Conservation (phyloP, 495 filamentous ascomycete genomes). For the Hyaloscypha variabilis region DNA sequence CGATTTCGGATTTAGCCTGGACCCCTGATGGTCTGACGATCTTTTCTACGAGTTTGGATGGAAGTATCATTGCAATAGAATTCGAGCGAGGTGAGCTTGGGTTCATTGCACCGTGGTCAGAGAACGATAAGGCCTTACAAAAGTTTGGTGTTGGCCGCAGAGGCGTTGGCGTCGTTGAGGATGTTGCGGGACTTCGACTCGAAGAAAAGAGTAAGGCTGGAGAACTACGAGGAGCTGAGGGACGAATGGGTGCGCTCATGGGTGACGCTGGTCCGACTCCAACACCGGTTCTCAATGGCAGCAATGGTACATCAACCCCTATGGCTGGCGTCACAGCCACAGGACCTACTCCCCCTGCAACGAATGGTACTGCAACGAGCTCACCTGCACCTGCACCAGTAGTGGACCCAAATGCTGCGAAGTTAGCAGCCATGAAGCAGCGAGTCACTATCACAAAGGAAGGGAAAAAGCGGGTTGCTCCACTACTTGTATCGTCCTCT, state of each 20-base stretch:
- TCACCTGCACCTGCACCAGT: constrained; percentile 24
- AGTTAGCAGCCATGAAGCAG: constrained; percentile 80
- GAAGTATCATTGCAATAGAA: constrained; percentile 73
- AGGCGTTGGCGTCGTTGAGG: constrained; percentile 86
- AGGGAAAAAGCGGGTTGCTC: constrained; percentile 93
- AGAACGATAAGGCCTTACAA: constrained; percentile 89
- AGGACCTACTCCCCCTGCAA: background rate
- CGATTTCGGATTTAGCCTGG: constrained; percentile 94
- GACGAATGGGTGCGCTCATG: constrained; percentile 97
- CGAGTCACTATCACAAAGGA: constrained; percentile 95
- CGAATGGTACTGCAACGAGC: constrained; percentile 20
- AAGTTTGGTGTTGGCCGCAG: constrained; percentile 89
- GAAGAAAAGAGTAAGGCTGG: constrained; percentile 92
- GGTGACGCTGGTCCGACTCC: constrained; percentile 62
- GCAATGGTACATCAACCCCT: constrained; percentile 26
- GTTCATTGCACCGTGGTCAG: constrained; percentile 71
- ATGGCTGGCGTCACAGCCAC: constrained; percentile 23
- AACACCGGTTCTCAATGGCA: constrained; percentile 23
- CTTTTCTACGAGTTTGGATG: constrained; percentile 85
- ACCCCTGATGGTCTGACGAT: constrained; percentile 86
- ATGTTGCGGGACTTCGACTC: constrained; percentile 79
- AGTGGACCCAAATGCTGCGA: constrained; percentile 59
- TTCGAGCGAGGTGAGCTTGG: constrained; percentile 78
- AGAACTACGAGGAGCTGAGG: constrained; percentile 85
- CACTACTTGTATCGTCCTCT: constrained; percentile 84